These are phyloP conservation scores for Triangularia verruculosa DNA, from an alignment of 2,329 filamentous ascomycete genomes.

Conservation along the genomic window DNA sequence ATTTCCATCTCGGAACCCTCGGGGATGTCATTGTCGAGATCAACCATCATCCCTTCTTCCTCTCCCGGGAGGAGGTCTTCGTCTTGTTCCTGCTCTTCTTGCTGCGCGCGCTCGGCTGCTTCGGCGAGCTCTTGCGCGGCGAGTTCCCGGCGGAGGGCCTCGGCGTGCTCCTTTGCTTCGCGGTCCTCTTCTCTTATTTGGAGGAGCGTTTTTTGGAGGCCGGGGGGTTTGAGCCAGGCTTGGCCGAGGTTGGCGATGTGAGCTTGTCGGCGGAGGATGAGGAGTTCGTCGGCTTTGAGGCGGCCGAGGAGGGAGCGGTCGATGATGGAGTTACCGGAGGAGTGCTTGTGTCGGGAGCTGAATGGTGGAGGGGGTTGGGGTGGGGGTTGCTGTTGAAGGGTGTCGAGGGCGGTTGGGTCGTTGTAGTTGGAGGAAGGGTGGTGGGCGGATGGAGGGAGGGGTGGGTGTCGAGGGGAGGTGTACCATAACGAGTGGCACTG, in stretches of 20 bases:
- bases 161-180: constrained; percentile 82
- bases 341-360: constrained; percentile 1
- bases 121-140: constrained; percentile 72
- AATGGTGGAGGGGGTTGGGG: constrained; percentile 23
- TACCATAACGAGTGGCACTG: constrained; percentile 76
- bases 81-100: constrained; percentile 29
- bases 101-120: constrained; percentile 35
- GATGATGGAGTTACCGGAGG: constrained; percentile 30
- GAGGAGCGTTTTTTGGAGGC: constrained; percentile 83
- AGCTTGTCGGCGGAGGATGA: constrained; percentile 70
- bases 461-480: constrained; percentile 57
- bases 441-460: constrained; percentile 23
- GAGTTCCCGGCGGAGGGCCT: constrained; percentile 67
- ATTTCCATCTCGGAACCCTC: constrained; percentile 9
- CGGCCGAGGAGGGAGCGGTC: constrained; percentile 63
- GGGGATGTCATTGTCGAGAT: background rate
- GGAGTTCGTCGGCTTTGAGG: constrained; percentile 72
- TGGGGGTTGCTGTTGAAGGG: constrained; percentile 17
- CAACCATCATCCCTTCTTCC: constrained; percentile 29
- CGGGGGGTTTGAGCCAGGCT: constrained; percentile 86
- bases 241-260: constrained; percentile 86
- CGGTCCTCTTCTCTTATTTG: constrained; percentile 85
- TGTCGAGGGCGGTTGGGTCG: constrained; percentile 3
- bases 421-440: constrained; percentile 25
- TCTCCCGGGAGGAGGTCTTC: constrained; percentile 40